phyloP scores from a whole-genome alignment of 306 rosid species.

The Glycine latifolia region DNA sequence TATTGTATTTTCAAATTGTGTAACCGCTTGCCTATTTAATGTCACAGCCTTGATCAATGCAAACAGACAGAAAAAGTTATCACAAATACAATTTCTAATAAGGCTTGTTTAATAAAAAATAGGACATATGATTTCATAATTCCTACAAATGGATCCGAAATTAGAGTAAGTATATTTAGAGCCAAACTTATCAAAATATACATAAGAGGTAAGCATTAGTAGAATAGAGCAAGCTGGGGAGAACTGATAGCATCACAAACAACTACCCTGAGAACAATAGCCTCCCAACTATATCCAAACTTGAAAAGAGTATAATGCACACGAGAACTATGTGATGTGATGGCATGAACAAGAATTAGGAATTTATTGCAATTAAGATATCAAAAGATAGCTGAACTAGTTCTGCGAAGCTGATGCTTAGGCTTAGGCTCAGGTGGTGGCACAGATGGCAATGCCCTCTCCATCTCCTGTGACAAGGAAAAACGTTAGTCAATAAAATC shows the following conservation, averaged over 20 bases:
- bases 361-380: neutral
- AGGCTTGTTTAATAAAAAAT: too few relatives aligned
- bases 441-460: conserved; percentile 3
- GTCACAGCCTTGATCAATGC: too few relatives aligned
- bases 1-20: too few relatives aligned
- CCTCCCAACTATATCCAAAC: neutral
- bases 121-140: neutral
- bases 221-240: neutral
- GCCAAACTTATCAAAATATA: conserved; percentile 8
- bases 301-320: neutral
- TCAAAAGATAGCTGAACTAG: conserved; percentile 11
- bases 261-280: neutral
- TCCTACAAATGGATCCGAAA: neutral
- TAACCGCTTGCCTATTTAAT: too few relatives aligned
- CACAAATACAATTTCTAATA: too few relatives aligned
- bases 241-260: neutral
- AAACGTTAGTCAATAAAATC: neutral
- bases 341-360: neutral
- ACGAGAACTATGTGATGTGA: neutral
- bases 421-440: conserved; percentile 15
- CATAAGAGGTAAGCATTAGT: neutral
- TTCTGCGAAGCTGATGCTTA: conserved; percentile 7
- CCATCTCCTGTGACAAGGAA: neutral
- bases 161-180: neutral
- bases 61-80: too few relatives aligned